phyloP scores from a whole-genome alignment of 164 flowering plant genomes.

The Piper longum region DNA sequence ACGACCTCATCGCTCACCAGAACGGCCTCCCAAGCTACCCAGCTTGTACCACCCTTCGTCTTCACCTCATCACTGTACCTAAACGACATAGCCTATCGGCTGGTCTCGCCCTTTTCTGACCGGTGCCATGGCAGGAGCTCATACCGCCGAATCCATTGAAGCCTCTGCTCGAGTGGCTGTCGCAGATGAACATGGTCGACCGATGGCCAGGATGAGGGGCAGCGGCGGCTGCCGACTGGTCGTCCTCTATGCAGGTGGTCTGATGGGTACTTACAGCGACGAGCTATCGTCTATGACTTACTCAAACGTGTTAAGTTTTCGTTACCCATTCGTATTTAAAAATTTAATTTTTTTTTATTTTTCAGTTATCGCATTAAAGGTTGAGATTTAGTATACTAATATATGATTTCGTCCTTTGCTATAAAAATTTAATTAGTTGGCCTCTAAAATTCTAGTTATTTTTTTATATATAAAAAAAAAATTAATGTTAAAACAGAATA shows the following conservation, averaged over 20 bases:
- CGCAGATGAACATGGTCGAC: slow-evolving; percentile 64
- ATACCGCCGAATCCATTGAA: slow-evolving; percentile 32
- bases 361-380: too few relatives aligned
- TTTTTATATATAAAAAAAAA: too few relatives aligned
- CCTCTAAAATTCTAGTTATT: too few relatives aligned
- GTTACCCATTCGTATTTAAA: too few relatives aligned
- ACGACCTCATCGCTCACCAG: slow-evolving; percentile 18
- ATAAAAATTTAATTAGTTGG: too few relatives aligned
- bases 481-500: too few relatives aligned
- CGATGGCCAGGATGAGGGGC: slow-evolving; percentile 39
- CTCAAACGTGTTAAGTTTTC: too few relatives aligned
- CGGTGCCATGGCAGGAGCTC: background rate
- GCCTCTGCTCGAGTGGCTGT: slow-evolving; percentile 42
- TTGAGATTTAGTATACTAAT: too few relatives aligned
- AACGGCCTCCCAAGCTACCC: slow-evolving; percentile 26
- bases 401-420: too few relatives aligned
- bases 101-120: slow-evolving; percentile 28
- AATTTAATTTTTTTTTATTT: too few relatives aligned
- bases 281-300: slow-evolving; percentile 71
- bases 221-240: slow-evolving; percentile 31
- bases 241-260: slow-evolving; percentile 28
- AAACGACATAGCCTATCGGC: slow-evolving; percentile 53
- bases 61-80: slow-evolving; percentile 25
- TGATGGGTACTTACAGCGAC: slow-evolving; percentile 51
- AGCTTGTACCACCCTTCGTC: slow-evolving; percentile 13